These are phyloP conservation scores for Lentinula aciculospora DNA, from an alignment of 768 basidiomycete species.

Conservation along the genomic window DNA sequence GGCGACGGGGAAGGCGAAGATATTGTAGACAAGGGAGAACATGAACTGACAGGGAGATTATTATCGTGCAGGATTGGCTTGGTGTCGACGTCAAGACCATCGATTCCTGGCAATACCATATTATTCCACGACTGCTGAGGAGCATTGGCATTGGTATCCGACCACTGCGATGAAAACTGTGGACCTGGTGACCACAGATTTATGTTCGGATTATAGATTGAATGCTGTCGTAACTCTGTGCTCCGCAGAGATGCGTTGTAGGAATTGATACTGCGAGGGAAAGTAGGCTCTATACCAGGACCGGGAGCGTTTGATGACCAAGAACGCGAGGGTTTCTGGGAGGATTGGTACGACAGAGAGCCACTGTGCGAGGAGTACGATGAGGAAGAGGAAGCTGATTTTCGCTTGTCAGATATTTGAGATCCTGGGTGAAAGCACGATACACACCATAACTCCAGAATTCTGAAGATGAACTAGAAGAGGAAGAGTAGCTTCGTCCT, in stretches of 20 bases:
- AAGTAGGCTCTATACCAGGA: not conserved
- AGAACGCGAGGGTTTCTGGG: not conserved
- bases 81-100: not conserved
- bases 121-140: not conserved
- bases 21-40: constrained; percentile 4
- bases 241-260: not conserved
- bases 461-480: not conserved
- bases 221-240: not conserved
- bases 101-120: not conserved
- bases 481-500: not conserved
- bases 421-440: not conserved
- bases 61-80: not conserved
- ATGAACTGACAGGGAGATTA: not conserved
- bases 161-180: not conserved
- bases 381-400: not conserved
- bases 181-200: not conserved
- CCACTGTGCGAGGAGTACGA: not conserved
- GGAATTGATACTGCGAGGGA: not conserved
- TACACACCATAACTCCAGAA: not conserved
- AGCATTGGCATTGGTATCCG: not conserved
- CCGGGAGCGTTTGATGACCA: not conserved
- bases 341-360: not conserved
- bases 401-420: not conserved
- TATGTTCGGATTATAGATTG: not conserved
- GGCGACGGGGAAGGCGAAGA: constrained; percentile 9